Base-by-base conservation (phyloP, 805 yeast species). In the Suhomyces sp. region DNA sequence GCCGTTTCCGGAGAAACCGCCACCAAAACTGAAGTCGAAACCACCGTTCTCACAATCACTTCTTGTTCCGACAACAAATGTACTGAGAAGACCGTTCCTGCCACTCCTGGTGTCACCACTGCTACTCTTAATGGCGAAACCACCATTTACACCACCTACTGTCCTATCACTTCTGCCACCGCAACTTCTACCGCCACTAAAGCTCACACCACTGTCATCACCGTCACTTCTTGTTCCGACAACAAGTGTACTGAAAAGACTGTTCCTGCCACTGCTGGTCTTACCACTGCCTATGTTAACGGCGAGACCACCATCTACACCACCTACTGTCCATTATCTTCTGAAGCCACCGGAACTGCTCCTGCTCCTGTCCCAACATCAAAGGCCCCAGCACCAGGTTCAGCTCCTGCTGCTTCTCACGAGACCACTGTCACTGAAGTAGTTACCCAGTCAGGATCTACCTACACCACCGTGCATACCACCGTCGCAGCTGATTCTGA, bases 241-340 rank as follows among this genome's bases (percentile, higher is more conserved):
- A 49, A 64, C 60, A 58, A 57, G 53, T 68, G 73, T 55, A 33
- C 53, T 29, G 63, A 51, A 35, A 51, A 60, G 43, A 46, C 57
- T n/a, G 61, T 53, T 27, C 60, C 66, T 20, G 54, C 53, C 19
- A 50, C 56, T 41, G 24, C 40, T 17, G 56, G 47, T 40, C 44
- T 65, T n/a, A 55, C 67, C 49, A 72, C 77, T 44, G 56, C 68
- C 40, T 64, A 71, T 40, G 63, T 66, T 25, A 57, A 65, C 49
- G 78, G 72, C 29, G 61, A 61, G 20, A 65, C 56, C 46, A 72
- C 77, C 20, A 65, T 69, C 40, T 79, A 69, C 66, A 71, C 80
- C 52, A 73, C 79, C 25, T 69, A 64, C 64, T 69, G 75, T 57
- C 73, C 73, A 50, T 45, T 57, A 7, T 51, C 60, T 22, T 29